Conservation (phyloP, 768 basidiomycete species). For the Kondoa malvinella region DNA sequence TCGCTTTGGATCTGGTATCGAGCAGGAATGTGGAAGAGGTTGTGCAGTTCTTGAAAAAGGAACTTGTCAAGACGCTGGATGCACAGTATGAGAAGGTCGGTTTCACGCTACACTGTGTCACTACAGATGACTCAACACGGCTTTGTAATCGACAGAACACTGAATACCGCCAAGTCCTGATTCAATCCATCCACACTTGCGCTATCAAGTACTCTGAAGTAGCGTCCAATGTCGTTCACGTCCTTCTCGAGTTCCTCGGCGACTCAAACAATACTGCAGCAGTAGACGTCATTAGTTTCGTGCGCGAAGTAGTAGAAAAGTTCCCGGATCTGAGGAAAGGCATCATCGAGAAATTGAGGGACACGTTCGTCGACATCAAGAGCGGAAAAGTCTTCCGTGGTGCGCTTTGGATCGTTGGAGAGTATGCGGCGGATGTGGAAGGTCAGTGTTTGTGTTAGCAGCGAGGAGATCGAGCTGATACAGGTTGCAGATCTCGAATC, state of each 20-base stretch:
- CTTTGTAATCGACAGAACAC: conserved; percentile 43
- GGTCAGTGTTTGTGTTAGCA: conserved; percentile 27
- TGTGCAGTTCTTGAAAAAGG: conserved; percentile 90
- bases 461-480: background rate
- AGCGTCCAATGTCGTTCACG: conserved; percentile 75
- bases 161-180: conserved; percentile 88
- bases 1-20: conserved; percentile 81
- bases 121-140: background rate
- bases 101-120: background rate
- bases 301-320: conserved; percentile 88
- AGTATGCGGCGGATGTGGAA: conserved; percentile 53
- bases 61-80: conserved; percentile 82
- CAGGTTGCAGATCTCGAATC: conserved; percentile 44
- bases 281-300: conserved; percentile 79
- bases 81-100: conserved; percentile 65
- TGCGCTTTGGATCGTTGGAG: conserved; percentile 94
- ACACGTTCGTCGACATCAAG: conserved; percentile 69
- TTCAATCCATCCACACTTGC: conserved; percentile 90
- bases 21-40: conserved; percentile 93
- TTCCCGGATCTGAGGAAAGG: conserved; percentile 70
- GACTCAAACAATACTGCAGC: conserved; percentile 90
- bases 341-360: conserved; percentile 68
- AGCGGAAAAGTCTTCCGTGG: conserved; percentile 94
- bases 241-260: conserved; percentile 64
- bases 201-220: conserved; percentile 95